Percentiles rank a stretch among this genome's conserved stretches.
phyloP scores from a whole-genome alignment of 148 eudicot genomes.

The Vaccinium darrowii region DNA sequence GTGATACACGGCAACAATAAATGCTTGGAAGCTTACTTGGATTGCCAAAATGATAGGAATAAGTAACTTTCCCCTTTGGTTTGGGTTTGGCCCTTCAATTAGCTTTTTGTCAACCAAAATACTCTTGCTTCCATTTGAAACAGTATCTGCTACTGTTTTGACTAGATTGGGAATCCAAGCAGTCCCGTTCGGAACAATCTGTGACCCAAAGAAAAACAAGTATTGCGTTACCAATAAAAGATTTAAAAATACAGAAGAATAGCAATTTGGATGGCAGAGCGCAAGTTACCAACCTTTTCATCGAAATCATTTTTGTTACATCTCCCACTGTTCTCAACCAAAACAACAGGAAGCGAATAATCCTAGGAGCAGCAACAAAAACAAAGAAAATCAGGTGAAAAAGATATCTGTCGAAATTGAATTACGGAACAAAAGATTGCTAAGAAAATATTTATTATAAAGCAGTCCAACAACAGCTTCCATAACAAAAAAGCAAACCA shows the following conservation, averaged over 20 bases:
- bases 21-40: conserved; percentile 55
- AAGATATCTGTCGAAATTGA: not conserved
- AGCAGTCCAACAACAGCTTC: not conserved
- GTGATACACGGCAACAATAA: not conserved
- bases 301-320: conserved; percentile 79
- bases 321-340: conserved; percentile 99
- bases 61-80: conserved; percentile 61
- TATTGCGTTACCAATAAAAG: not conserved
- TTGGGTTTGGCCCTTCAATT: conserved; percentile 92
- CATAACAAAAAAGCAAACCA: not conserved
- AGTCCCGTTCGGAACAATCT: conserved; percentile 83
- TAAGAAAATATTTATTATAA: not conserved
- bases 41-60: conserved; percentile 66
- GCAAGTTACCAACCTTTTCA: conserved; percentile 68
- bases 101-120: conserved; percentile 76
- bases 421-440: not conserved
- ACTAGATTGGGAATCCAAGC: conserved; percentile 92
- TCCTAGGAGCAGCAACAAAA: conserved; percentile 42
- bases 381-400: conserved; percentile 11
- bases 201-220: conserved; percentile 9
- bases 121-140: conserved; percentile 62
- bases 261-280: not conserved
- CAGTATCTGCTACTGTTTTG: conserved; percentile 57
- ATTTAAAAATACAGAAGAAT: not conserved
- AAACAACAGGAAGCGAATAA: conserved; percentile 63